Percentiles rank a stretch among this genome's conserved stretches.
These are phyloP conservation scores for Fusarium coffeatum DNA, from an alignment of 2,329 filamentous ascomycete genomes.

Conservation along the genomic window DNA sequence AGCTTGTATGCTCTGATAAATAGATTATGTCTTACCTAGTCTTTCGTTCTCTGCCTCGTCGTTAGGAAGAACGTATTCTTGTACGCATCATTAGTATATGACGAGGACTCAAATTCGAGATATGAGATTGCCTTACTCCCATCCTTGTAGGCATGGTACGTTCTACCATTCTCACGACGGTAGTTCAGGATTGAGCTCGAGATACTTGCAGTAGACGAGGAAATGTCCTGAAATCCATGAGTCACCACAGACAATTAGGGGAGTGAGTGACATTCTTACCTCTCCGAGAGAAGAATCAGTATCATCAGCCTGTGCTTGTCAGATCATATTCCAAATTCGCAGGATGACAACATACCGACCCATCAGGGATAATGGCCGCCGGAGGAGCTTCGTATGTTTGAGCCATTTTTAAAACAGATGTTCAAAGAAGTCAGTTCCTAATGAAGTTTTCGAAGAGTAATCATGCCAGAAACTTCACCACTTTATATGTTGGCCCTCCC, in stretches of 20 bases:
- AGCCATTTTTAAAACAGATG: not conserved
- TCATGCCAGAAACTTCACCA: not conserved
- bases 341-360: not conserved
- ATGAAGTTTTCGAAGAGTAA: too few species aligned
- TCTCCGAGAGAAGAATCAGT: constrained; percentile 16
- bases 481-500: constrained; percentile 19
- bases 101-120: rapidly evolving
- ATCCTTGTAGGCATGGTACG: constrained; percentile 22
- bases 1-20: not conserved
- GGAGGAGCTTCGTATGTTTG: not conserved
- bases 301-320: not conserved
- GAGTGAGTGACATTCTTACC: not conserved
- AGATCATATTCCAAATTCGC: not conserved
- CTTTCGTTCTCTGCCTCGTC: constrained; percentile 34
- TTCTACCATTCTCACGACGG: constrained; percentile 19
- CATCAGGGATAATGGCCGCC: not conserved
- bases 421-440: too few species aligned
- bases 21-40: constrained; percentile 2
- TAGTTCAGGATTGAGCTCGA: constrained; percentile 18
- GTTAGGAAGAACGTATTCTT: constrained; percentile 38
- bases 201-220: constrained; percentile 2
- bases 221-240: not conserved
- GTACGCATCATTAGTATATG: rapidly evolving
- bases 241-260: rapidly evolving
- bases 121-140: not conserved